A percentile compares a stretch with the other conserved stretches of the same genome.
These are phyloP conservation scores for Rhodamnia rubescens DNA, from an alignment of 345 rosid species.

Conservation along the genomic window DNA sequence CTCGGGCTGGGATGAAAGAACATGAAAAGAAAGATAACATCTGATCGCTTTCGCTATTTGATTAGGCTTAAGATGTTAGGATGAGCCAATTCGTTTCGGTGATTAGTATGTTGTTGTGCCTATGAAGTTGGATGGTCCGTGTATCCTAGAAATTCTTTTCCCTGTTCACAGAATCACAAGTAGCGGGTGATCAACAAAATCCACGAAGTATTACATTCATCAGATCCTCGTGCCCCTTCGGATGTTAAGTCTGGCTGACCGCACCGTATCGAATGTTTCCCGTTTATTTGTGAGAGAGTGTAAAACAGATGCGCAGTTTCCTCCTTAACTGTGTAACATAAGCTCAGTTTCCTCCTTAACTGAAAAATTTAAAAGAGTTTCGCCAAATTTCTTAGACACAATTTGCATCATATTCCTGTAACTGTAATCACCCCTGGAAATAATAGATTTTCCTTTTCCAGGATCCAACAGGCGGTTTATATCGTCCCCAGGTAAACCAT, in stretches of 20 bases:
- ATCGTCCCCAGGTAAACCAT: not conserved
- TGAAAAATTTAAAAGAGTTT: too few relatives aligned
- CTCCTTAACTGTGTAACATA: not conserved
- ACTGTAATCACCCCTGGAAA: not conserved
- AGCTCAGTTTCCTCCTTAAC: not conserved
- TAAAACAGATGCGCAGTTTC: not conserved
- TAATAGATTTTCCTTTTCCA: not conserved
- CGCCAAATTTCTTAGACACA: not conserved
- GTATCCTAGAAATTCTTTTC: not conserved
- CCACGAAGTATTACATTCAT: too few relatives aligned
- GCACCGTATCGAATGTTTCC: not conserved
- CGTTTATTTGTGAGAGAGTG: not conserved
- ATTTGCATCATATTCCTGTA: not conserved
- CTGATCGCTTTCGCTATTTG: not conserved
- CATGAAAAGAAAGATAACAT: not conserved
- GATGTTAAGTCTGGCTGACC: not conserved
- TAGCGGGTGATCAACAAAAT: not conserved
- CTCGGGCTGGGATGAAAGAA: not conserved
- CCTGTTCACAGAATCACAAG: too few relatives aligned
- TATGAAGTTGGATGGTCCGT: not conserved
- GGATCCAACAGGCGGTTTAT: not conserved
- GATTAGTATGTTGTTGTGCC: not conserved
- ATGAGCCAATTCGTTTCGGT: not conserved
- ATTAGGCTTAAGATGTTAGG: not conserved
- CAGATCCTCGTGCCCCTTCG: not conserved